Base-by-base conservation (phyloP, 371 early-diverging fungal species). In the Choanephora cucurbitarum region DNA sequence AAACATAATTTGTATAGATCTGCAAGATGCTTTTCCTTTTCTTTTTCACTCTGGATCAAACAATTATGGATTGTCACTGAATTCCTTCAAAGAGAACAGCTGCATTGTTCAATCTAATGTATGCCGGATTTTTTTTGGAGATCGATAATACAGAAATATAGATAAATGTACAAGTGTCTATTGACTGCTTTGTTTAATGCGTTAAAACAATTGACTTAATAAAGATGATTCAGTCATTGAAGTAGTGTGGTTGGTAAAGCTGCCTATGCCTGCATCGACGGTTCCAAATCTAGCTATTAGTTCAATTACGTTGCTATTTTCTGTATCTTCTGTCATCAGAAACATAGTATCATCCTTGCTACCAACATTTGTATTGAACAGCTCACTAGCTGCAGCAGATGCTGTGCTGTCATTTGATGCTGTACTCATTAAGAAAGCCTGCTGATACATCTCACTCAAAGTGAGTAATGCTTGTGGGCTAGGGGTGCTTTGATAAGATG, bases 401-500 rank as follows among this genome's bases (percentile, higher is more conserved):
- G 43, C 18, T 40, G 15, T 10, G 41, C 42, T 42, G n/a, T 42
- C 28, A 15, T 24, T 28, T 11, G 37, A 33, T 13, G 53, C 24
- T 17, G 54, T 19, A 11, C 46, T 42, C 45, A 63, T 22, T 8
- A 63, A 33, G 5, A 60, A 48, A 0, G 64, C 64, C 22, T 59
- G 58, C 17, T 64, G 64, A 47, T 64, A 64, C 15, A 55, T 34
- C 1, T 61, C 61, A 33, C 44, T 61, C 3, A 64, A 45, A 17
- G 59, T 45, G 2, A 64, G 42, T 46, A 64, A 34, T 8, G 63
- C 45, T 50, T 64, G 44, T 19, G 64, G 64, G 34, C 59, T 64
- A 14, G 64, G 59, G 15, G 58, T 57, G 14, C 47, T 62, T 53
- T 57, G 57, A 33, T 58, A 54, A 3, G 64, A 58, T 11, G 45